Evolutionary conservation across 345 rosid species (phyloP), one percentile per base, ranked within the genome.

Genomic region (Eucalyptus guilfoylei): DNA sequence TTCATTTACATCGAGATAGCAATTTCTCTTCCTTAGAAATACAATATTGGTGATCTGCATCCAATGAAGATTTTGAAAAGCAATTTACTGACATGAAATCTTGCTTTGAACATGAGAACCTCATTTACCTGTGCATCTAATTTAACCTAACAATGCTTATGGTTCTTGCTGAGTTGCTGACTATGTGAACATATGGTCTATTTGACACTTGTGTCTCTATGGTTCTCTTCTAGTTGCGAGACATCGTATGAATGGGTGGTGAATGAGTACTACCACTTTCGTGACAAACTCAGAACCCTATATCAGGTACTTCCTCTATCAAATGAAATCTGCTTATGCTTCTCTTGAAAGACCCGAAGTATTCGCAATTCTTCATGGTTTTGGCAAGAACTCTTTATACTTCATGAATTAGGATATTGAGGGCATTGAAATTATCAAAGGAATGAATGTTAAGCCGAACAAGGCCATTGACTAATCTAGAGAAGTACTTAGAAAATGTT

Each of bases 161-260:
- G 45, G 45, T 72, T 19, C 81, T 72, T 34, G 45, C 45, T 19
- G 44, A 69, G 80, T 69, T 5, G 7, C 13, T 34, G 44, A 72
- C 26, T 72, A 10, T 72, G 24, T 72, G 21, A 34, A 17, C 44
- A 34, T 72, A 30, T 62, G 42, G 55, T 48, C 26, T 87, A 60
- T 60, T n/a, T 87, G 54, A 42, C 80, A n/a, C 83, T 87, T 34
- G 32, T 16, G 34, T 24, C 16, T 52, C 14, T 60, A 34, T 45
- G 85, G 9, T 76, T 32, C n/a, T 90, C 55, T 80, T 69, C 32
- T n/a, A 93, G 94, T 49, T 93, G 92, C 88, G 8, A 90, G 45
- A 89, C 50, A 58, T 17, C 55, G 14, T 88, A 88, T 60, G 85
- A 88, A 17, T 81, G 54, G 54, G 55, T 91, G 11, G 89, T 58